Percentiles rank a stretch among this genome's conserved stretches.
Conservation (phyloP, 345 rosid genomes). For the Gossypium rotundifolium region DNA sequence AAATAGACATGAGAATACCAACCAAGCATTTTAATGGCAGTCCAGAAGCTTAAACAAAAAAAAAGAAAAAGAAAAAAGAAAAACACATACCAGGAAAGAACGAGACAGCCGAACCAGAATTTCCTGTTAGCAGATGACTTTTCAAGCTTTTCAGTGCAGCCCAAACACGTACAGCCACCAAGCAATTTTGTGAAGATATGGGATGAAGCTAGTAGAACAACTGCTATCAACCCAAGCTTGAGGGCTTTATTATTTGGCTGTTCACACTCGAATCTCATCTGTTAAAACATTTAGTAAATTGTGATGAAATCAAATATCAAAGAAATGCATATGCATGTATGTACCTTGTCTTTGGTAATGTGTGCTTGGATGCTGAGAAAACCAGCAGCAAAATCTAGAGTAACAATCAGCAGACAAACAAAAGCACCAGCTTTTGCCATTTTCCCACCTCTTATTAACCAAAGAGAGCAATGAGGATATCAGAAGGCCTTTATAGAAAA, state of each 20-base stretch:
- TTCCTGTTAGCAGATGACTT: conserved; percentile 16
- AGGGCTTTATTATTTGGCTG: conserved; percentile 8
- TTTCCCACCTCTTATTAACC: background rate
- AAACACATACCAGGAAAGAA: conserved; percentile 20
- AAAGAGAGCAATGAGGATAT: background rate
- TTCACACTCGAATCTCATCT: conserved; percentile 11
- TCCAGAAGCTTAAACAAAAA: background rate
- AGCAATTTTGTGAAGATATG: conserved; percentile 23
- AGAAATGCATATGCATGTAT: background rate
- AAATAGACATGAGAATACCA: too few relatives aligned
- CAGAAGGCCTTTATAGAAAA: too few relatives aligned
- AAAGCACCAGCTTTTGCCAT: conserved; percentile 8
- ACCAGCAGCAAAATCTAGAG: conserved; percentile 23
- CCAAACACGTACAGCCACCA: conserved; percentile 23
- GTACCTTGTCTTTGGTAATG: conserved; percentile 20
- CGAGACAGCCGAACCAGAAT: conserved; percentile 16
- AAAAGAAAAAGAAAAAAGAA: background rate
- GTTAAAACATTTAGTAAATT: background rate
- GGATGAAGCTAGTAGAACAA: conserved; percentile 16
- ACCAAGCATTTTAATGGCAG: background rate
- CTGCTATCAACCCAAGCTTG: conserved; percentile 25
- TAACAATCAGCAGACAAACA: conserved; percentile 21
- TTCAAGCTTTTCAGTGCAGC: conserved; percentile 15
- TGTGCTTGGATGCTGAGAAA: conserved; percentile 23
- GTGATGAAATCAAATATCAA: background rate